Conservation (phyloP, 1,284 basidiomycete genomes). For the Xerocomus nothofagi region DNA sequence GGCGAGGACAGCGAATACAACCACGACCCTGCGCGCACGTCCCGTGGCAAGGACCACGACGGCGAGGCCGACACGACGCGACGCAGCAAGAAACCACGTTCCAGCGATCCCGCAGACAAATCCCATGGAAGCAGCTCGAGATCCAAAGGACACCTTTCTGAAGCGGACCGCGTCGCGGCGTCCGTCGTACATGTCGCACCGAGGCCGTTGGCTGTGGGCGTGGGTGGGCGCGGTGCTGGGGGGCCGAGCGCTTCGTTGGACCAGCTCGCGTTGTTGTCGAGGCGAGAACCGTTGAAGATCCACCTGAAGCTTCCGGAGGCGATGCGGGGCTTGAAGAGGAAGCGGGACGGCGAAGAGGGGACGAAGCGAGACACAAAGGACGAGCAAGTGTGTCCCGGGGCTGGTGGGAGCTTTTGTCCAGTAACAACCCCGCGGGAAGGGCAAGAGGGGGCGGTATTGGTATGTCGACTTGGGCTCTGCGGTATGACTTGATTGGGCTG, state of each 20-base stretch:
- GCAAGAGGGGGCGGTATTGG: conserved; percentile 2
- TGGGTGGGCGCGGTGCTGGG: conserved; percentile 6
- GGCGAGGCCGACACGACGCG: neutral
- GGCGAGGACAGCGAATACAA: neutral
- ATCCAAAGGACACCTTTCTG: neutral
- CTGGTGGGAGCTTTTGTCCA: neutral
- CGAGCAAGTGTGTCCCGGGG: neutral
- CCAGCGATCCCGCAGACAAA: neutral
- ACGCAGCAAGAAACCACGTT: neutral
- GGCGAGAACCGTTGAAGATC: conserved; percentile 11
- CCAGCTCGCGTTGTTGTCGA: conserved; percentile 22
- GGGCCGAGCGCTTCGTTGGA: conserved; percentile 26
- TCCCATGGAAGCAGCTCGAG: neutral
- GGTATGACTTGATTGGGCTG: neutral
- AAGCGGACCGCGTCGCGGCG: neutral
- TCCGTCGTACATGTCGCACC: neutral
- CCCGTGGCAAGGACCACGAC: neutral
- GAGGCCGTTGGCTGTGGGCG: neutral
- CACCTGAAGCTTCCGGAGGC: conserved; percentile 4
- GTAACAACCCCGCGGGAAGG: neutral
- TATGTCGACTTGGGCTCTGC: neutral
- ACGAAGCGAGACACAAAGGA: neutral
- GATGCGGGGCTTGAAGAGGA: conserved; percentile 20
- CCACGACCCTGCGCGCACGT: neutral
- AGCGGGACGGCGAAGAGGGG: conserved; percentile 1